Conservation (phyloP, 1,284 basidiomycete genomes). For the Dichomitus squalens region DNA sequence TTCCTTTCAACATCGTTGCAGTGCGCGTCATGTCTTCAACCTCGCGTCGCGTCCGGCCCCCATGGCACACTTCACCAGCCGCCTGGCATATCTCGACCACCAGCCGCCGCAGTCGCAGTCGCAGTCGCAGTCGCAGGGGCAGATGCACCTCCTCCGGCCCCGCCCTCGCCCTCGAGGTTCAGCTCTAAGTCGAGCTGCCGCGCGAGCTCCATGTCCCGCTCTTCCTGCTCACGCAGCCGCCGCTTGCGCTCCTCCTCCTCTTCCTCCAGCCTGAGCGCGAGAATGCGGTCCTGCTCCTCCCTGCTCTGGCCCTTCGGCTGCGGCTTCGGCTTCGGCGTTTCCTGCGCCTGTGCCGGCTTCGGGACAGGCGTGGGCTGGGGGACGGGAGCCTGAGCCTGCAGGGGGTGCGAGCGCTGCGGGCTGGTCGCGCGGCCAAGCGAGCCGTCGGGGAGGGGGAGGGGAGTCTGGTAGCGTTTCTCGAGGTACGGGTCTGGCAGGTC, state of each 20-base stretch:
- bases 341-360: neutral
- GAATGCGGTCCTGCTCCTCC: constrained; percentile 28
- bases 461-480: constrained; percentile 43
- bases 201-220: constrained; percentile 36
- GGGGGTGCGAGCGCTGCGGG: constrained; percentile 23
- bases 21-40: neutral
- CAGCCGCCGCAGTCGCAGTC: neutral
- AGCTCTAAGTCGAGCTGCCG: constrained; percentile 38
- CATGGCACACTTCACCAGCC: constrained; percentile 6
- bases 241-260: constrained; percentile 41
- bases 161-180: constrained; percentile 27
- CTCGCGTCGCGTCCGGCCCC: neutral
- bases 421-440: neutral
- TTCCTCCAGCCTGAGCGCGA: constrained; percentile 34
- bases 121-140: neutral
- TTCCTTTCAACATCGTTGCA: neutral
- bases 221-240: constrained; percentile 36
- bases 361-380: neutral
- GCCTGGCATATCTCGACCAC: constrained; percentile 4
- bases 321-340: neutral
- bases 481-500: constrained; percentile 47
- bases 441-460: constrained; percentile 48
- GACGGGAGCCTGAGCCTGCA: neutral
- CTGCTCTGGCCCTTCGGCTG: constrained; percentile 7
- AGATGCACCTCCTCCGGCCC: neutral